phyloP scores from a whole-genome alignment of 257 asterid species.

The Ophiorrhiza pumila region DNA sequence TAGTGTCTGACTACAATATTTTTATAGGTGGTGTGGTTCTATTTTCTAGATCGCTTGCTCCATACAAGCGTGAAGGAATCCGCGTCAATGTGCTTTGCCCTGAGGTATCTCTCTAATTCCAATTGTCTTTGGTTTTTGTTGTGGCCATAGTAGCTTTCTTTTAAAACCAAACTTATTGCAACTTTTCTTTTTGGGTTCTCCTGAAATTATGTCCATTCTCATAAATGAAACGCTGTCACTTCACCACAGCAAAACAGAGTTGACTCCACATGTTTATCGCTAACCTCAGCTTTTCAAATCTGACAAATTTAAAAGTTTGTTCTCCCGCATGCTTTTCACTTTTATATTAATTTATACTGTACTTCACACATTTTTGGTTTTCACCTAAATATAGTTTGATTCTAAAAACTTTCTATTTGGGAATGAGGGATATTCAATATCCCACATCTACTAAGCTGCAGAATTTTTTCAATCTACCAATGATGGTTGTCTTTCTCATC shows the following conservation, averaged over 20 bases:
- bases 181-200: neutral
- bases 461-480: neutral
- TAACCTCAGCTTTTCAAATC: too few relatives aligned
- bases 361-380: neutral
- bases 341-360: neutral
- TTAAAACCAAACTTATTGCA: neutral
- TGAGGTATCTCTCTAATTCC: slow-evolving; percentile 46
- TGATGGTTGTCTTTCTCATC: neutral
- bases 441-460: neutral
- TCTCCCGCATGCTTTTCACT: neutral
- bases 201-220: neutral
- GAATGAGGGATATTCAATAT: neutral
- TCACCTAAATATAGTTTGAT: neutral
- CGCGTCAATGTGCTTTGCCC: slow-evolving; percentile 96
- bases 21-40: slow-evolving; percentile 78
- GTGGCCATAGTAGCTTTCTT: neutral
- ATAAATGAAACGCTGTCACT: neutral
- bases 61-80: slow-evolving; percentile 76
- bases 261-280: neutral
- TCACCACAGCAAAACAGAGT: neutral
- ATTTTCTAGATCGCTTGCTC: slow-evolving; percentile 81
- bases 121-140: neutral
- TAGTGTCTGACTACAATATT: slow-evolving; percentile 20
- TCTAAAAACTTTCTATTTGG: neutral
- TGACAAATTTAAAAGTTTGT: neutral